Evolutionary conservation across 306 rosid species (phyloP), one percentile per base, ranked within the genome.

Genomic region (Acacia acuminata): DNA sequence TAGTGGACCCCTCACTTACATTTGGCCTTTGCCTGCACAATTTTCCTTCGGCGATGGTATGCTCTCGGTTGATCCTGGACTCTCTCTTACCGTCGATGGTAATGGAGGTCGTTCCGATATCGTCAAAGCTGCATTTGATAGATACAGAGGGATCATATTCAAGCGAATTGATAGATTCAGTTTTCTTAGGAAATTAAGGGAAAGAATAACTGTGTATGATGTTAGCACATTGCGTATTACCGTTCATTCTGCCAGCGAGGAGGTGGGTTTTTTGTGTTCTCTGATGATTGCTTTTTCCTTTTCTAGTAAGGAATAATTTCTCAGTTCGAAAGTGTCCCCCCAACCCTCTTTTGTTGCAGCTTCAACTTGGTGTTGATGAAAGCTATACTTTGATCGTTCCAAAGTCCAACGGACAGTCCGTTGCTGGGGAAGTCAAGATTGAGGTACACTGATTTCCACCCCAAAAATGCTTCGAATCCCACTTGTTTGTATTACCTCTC

Each of bases 351-450:
- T 53, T 7, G 27, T 83, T 86, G 75, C 89, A 96, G 99, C 97
- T 96, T 86, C 96, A 94, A 85, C 91, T 96, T 72, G 99, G 97
- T 24, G 94, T 88, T 55, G 99, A 96, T 76, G 99, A 96, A 86
- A 96, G 97, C 91, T 94, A 96, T 81, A 75, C 83, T 45, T 89
- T 96, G 89, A 24, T 77, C 60, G 88, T 94, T 79, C 77, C 89
- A 36, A 88, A 86, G 81, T 81, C 88, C 56, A 88, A 85, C 16
- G 92, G 86, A 30, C 71, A 84, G 50, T 88, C 94, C 50, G 77
- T 81, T 87, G 78, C 82, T 38, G 91, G 88, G 82, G 89, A 80
- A 82, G 94, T 83, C 7, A 87, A 89, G 27, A 91, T 96, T 77
- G 97, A 92, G 97, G 97, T 96, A 69, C 82, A 42, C 78, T 77